phyloP scores from a whole-genome alignment of 2,329 filamentous ascomycete genomes.

The Cytospora mali region DNA sequence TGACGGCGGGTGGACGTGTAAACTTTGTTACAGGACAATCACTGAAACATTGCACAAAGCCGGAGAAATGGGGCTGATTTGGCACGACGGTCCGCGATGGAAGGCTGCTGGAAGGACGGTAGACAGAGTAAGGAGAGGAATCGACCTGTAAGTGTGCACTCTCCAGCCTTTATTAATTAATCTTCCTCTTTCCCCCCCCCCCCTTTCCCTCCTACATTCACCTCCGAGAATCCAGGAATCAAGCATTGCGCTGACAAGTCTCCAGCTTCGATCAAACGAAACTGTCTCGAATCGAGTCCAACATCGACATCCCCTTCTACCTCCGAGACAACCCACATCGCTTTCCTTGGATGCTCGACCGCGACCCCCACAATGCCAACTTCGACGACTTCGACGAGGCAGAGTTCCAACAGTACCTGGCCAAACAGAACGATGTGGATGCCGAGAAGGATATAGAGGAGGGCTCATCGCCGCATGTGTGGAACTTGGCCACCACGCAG shows the following conservation, averaged over 20 bases:
- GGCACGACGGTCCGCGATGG: slow-evolving; percentile 46
- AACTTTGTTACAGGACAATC: slow-evolving; percentile 46
- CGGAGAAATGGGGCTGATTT: slow-evolving; percentile 47
- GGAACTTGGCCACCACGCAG: slow-evolving; percentile 18
- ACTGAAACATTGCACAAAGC: slow-evolving; percentile 39
- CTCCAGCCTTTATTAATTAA: too few species aligned
- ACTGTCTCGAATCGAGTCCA: slow-evolving; percentile 38
- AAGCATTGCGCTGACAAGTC: background rate
- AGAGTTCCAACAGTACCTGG: slow-evolving; percentile 19
- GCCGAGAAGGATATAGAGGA: slow-evolving; percentile 23
- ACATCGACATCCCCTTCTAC: slow-evolving; percentile 47
- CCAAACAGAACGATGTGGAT: slow-evolving; percentile 23
- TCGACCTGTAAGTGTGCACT: slow-evolving; percentile 47
- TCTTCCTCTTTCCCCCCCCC: too few species aligned
- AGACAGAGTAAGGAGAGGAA: slow-evolving; percentile 44
- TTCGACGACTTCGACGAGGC: slow-evolving; percentile 38
- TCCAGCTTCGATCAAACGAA: slow-evolving; percentile 31
- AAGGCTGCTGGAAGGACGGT: slow-evolving; percentile 44
- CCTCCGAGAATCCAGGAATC: slow-evolving; percentile 6
- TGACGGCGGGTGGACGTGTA: slow-evolving; percentile 51
- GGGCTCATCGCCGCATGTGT: background rate
- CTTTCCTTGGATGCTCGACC: slow-evolving; percentile 44
- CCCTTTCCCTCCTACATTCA: slow-evolving; percentile 27
- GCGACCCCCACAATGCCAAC: slow-evolving; percentile 42
- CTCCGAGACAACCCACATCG: slow-evolving; percentile 38